Base-by-base conservation (phyloP, 306 rosid species). In the Ormosia semicastrata region DNA sequence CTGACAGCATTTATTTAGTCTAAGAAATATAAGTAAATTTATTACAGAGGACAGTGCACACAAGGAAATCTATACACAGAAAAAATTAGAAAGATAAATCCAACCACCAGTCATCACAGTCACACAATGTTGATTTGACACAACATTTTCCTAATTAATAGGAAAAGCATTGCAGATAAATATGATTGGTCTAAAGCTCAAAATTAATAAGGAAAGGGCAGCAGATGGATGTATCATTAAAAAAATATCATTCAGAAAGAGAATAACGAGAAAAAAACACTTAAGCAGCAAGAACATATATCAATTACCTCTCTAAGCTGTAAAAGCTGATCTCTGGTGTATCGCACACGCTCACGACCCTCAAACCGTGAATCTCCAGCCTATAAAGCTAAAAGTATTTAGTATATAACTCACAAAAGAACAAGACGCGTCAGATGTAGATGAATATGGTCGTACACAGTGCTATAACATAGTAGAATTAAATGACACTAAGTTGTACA, bases 291-390 rank as follows among this genome's bases (percentile, higher is more conserved):
- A 62, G 9, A 33, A 49, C 17, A 49, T 71, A 57, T 17, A 74
- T 34, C 14, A 50, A 80, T 70, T 89, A 96, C 99, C 98, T 92
- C 89, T 69, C 86, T 89, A 59, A 94, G 90, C 64, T 81, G 89
- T 57, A 96, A 82, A 62, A 96, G 90, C 89, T 92, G 92, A 68
- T 94, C 98, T 60, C 88, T 87, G 44, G 90, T 88, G 86, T 91
- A 96, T 29, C 85, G 87, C 81, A 94, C 95, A 5, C 85, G 89
- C 75, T 96, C 98, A 32, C 83, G 97, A 58, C 95, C 93, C 78
- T 96, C 99, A 82, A 93, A 93, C 76, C 97, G 87, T 4, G 92
- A 70, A 74, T 96, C 99, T 82, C 97, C 99, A 75, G 85, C 85
- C 99, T 94, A 79, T 67, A 82, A 77, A 80, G 60, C 12, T 37